Percentiles rank a stretch among this genome's conserved stretches.
Conservation (phyloP, 1,284 basidiomycete species). For the Apiotrichum domesticum region DNA sequence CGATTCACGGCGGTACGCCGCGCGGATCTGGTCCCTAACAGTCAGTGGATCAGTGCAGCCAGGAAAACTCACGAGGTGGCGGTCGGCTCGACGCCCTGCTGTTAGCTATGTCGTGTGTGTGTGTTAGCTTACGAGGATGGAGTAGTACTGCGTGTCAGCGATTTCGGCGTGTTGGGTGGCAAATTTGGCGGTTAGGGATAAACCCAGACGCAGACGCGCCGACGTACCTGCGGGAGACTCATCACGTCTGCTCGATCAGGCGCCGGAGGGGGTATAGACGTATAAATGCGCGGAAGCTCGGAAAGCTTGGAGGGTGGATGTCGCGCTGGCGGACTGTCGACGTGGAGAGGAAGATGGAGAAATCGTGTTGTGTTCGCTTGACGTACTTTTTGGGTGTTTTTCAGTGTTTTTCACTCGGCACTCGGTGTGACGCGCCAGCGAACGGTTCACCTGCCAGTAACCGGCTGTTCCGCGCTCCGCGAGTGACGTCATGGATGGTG, state of each 20-base stretch:
- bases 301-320: background rate
- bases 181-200: background rate
- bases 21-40: constrained; percentile 41
- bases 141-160: constrained; percentile 35
- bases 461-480: no score
- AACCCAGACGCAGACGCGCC: background rate
- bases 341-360: background rate
- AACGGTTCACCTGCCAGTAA: no score
- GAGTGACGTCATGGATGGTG: no score
- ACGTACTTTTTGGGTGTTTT: no score
- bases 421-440: no score
- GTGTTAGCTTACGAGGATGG: constrained; percentile 31
- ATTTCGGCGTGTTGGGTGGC: background rate
- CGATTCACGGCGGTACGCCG: constrained; percentile 45
- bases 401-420: no score
- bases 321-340: background rate
- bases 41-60: background rate
- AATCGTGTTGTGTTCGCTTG: background rate
- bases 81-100: constrained; percentile 31
- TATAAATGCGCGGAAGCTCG: no score
- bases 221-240: constrained; percentile 17
- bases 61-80: constrained; percentile 32
- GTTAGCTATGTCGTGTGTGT: background rate
- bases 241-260: background rate
- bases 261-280: no score